phyloP scores from a whole-genome alignment of 805 yeast genomes.

The Wickerhamiella occidentalis region DNA sequence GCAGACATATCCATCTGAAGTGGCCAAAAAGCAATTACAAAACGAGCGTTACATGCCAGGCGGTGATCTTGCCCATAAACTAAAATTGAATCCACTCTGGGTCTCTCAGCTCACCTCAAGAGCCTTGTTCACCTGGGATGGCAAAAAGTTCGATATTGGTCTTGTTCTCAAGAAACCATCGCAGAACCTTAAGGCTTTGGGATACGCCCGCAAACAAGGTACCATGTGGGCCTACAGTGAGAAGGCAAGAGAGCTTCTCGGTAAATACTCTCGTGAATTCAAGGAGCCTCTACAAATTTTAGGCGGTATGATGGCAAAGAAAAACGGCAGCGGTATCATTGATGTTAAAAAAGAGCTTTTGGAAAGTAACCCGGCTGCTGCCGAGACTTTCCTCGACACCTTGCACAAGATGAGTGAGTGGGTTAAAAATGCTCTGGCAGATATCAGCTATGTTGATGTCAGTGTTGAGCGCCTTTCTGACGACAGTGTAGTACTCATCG shows the following conservation, averaged over 20 bases:
- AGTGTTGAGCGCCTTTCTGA: constrained; percentile 70
- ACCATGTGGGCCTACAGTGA: constrained; percentile 77
- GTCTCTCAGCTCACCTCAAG: constrained; percentile 70
- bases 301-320: constrained; percentile 20
- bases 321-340: constrained; percentile 17
- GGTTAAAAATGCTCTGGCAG: constrained; percentile 35
- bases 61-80: constrained; percentile 45
- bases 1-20: constrained; percentile 45
- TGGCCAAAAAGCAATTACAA: constrained; percentile 46
- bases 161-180: constrained; percentile 73
- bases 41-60: constrained; percentile 53
- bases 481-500: constrained; percentile 54
- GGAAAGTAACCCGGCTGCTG: constrained; percentile 10
- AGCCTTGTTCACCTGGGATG: constrained; percentile 45
- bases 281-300: constrained; percentile 42
- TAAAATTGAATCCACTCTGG: constrained; percentile 49
- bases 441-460: constrained; percentile 50
- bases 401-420: constrained; percentile 33
- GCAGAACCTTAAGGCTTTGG: constrained; percentile 70
- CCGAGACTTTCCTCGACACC: constrained; percentile 26
- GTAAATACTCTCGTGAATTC: constrained; percentile 49
- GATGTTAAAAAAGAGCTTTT: constrained; percentile 13
- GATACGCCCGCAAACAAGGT: constrained; percentile 57
- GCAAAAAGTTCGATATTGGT: constrained; percentile 57
- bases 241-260: constrained; percentile 53